Evolutionary conservation across 345 rosid species (phyloP).

Genomic region (Moricandia moricandioides): DNA sequence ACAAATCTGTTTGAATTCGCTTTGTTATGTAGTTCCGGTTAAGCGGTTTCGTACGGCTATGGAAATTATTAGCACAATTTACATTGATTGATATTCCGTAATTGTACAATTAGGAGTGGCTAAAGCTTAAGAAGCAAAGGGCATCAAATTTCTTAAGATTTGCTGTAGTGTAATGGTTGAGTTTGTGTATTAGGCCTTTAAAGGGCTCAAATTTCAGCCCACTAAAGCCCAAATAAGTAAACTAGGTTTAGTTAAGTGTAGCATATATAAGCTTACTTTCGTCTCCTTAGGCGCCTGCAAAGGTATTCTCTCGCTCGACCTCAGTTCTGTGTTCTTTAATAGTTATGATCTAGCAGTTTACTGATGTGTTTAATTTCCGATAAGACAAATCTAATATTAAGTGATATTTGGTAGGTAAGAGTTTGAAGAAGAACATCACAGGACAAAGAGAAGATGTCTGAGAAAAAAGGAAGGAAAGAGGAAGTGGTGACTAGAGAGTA

Average conservation of each 20-base stretch:
- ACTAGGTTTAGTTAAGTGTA: constrained; percentile 26
- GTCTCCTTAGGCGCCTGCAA: not conserved
- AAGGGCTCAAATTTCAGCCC: not conserved
- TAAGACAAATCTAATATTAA: not conserved
- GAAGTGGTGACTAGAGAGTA: constrained; percentile 73
- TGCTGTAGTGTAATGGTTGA: not conserved
- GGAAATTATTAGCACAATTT: not conserved
- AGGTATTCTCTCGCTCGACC: constrained; percentile 5
- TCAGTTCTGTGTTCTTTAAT: not conserved
- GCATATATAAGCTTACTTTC: constrained; percentile 12
- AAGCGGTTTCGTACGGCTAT: not conserved
- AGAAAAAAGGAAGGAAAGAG: constrained; percentile 54
- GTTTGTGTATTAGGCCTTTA: not conserved
- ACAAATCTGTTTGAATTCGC: constrained; percentile 18
- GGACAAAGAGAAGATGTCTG: constrained; percentile 45
- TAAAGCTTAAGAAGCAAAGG: too few relatives aligned
- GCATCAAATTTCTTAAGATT: too few relatives aligned
- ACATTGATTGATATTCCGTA: too few relatives aligned
- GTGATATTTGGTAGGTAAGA: constrained; percentile 3
- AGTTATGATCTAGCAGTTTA: not conserved
- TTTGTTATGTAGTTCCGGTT: constrained; percentile 21
- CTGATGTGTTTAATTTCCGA: not conserved
- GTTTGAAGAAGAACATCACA: constrained; percentile 8
- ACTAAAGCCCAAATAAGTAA: not conserved
- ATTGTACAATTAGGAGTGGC: too few relatives aligned